Conservation (phyloP, 2,329 filamentous ascomycete species). For the Gyromitra esculenta region DNA sequence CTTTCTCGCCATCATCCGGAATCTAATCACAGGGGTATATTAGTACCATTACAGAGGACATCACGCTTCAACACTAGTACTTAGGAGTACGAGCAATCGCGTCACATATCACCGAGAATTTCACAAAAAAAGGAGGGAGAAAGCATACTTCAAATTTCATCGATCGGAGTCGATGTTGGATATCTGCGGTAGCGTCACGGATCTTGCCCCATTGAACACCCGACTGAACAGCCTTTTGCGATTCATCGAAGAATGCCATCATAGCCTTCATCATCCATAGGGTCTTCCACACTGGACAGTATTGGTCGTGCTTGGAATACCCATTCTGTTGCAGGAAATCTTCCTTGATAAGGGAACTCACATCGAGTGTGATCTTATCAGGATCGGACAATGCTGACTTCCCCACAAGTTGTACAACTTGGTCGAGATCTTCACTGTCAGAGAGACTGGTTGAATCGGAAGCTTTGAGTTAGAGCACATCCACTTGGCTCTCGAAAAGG, state of each 20-base stretch:
- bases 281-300: slow-evolving; percentile 99
- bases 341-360: slow-evolving; percentile 92
- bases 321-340: slow-evolving; percentile 99
- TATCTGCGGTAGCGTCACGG: slow-evolving; percentile 84
- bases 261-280: slow-evolving; percentile 99
- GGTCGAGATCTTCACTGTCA: slow-evolving; percentile 95
- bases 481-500: not conserved
- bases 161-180: slow-evolving; percentile 83
- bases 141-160: slow-evolving; percentile 89
- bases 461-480: slow-evolving; percentile 14
- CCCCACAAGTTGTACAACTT: slow-evolving; percentile 97
- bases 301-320: slow-evolving; percentile 98
- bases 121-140: not conserved
- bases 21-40: slow-evolving; percentile 43
- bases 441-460: slow-evolving; percentile 66
- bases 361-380: slow-evolving; percentile 97
- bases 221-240: slow-evolving; percentile 91
- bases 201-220: slow-evolving; percentile 94
- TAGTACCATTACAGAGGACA: slow-evolving; percentile 5
- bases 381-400: slow-evolving; percentile 95
- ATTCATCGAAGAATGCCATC: slow-evolving; percentile 97
- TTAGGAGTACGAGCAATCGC: not conserved
- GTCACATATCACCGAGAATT: not conserved
- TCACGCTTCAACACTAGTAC: not conserved
- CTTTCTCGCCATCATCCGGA: slow-evolving; percentile 83